phyloP scores from a whole-genome alignment of 148 eudicot species.

The Cornus controversa region DNA sequence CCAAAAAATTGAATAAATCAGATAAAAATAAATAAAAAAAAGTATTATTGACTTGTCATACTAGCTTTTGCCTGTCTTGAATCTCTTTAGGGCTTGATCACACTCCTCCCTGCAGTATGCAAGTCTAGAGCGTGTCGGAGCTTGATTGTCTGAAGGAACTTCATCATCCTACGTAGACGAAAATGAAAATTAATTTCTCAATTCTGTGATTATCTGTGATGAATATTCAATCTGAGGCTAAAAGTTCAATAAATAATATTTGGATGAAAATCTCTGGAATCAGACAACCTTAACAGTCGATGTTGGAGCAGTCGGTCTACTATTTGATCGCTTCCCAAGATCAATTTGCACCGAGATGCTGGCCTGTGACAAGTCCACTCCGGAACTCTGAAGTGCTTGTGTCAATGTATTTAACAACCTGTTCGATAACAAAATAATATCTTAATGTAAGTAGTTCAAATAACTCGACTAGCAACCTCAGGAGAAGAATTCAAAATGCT shows the following conservation, averaged over 20 bases:
- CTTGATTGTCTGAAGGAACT: conserved; percentile 25
- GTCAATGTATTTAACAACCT: conserved; percentile 79
- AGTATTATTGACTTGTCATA: conserved; percentile 20
- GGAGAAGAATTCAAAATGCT: background rate
- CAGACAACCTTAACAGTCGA: conserved; percentile 37
- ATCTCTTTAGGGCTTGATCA: conserved; percentile 60
- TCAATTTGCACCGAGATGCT: conserved; percentile 88
- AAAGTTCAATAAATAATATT: background rate
- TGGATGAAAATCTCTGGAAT: background rate
- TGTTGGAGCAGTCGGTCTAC: conserved; percentile 27
- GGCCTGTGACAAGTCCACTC: conserved; percentile 88
- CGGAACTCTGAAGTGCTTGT: conserved; percentile 80
- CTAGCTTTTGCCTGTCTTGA: conserved; percentile 52
- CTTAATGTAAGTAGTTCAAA: background rate
- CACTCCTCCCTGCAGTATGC: conserved; percentile 42
- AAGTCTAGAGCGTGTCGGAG: conserved; percentile 28
- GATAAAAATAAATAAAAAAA: conserved; percentile 30
- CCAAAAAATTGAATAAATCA: conserved; percentile 44
- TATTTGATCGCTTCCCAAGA: conserved; percentile 72
- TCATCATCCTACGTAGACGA: conserved; percentile 33
- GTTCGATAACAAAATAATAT: conserved; percentile 20
- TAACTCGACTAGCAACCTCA: background rate
- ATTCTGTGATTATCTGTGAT: too few relatives aligned
- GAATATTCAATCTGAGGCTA: background rate
- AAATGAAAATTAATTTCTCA: background rate